Base-by-base conservation (phyloP, 2,329 filamentous ascomycete species). In the Fusarium secorum region DNA sequence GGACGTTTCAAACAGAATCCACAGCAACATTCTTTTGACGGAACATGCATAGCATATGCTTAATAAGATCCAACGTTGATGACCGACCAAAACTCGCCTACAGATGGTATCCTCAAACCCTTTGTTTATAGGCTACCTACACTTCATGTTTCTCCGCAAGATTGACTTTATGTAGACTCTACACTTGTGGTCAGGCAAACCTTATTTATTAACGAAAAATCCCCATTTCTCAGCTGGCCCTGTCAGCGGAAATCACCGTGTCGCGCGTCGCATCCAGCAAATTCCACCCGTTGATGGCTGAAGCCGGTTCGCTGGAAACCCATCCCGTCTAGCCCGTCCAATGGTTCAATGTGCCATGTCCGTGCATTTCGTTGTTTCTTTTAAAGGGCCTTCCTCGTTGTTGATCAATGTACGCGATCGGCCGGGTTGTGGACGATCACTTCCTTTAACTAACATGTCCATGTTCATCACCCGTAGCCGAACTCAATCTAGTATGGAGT, bases 381-480 rank as follows among this genome's bases (percentile, higher is more conserved):
- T 56, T 13, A 18, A 13, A 38, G 26, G 45, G 39, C 46, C 30
- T 54, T 39, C 44, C 54, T 66, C 26, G 41, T 13, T 54, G 49
- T 54, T 68, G 60, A 64, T 68, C 65, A 35, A 60, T 70, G 63
- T 52, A 68, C 36, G 63, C 53, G 68, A 69, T 71, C 64, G 52
- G 59, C 45, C 46, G 45, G 30, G 41, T 33, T 60, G 33, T 18
- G 39, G 68, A 49, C 49, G 68, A 71, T 71, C 68, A 64, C 44
- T 71, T 26, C 68, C 68, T 39, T 20, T 65, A 60, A 20, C n/a
- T 30, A 28, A 28, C 46, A 22, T 48, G 49, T 44, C 45, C 18
- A 69, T 46, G 68, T 32, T 15, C 38, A 71, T 71, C 68, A 71
- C 59, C 68, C 68, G 68, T 51, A 63, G 58, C 59, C 68, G 64